phyloP scores from a whole-genome alignment of 2,329 filamentous ascomycete species.

The Botrytis cinerea region DNA sequence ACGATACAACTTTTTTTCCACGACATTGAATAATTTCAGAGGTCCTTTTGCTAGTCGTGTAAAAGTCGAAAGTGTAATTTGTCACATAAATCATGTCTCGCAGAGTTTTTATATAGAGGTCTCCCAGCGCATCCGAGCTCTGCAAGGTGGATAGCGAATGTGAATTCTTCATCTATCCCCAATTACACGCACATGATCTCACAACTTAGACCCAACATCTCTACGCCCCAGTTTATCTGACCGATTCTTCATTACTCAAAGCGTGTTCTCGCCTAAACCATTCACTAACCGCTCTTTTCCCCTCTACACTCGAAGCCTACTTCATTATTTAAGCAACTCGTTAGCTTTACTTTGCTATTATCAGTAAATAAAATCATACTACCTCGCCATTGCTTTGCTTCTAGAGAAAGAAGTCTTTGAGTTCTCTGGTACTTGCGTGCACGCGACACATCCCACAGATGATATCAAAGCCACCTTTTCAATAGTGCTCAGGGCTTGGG shows the following conservation, averaged over 20 bases:
- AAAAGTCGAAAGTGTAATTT: neutral
- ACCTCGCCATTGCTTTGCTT: no score
- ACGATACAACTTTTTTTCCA: neutral
- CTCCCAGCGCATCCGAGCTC: fast-evolving
- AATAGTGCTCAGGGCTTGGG: neutral
- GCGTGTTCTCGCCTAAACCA: neutral
- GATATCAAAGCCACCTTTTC: no score
- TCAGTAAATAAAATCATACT: no score
- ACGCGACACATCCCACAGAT: no score
- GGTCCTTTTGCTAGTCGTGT: no score
- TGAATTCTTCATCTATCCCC: no score
- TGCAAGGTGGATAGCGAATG: neutral
- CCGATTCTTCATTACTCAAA: neutral
- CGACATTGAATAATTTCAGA: neutral
- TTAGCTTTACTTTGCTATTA: neutral
- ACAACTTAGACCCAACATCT: fast-evolving
- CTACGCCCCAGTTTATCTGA: neutral
- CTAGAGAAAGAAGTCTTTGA: neutral
- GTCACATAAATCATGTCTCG: neutral
- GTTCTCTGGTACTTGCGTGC: neutral
- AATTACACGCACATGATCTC: neutral
- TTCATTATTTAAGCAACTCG: neutral
- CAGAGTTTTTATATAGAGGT: neutral
- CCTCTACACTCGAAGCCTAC: no score
- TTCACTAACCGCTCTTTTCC: neutral